Conservation (phyloP, 164 flowering plant genomes). For the Piper betle region DNA sequence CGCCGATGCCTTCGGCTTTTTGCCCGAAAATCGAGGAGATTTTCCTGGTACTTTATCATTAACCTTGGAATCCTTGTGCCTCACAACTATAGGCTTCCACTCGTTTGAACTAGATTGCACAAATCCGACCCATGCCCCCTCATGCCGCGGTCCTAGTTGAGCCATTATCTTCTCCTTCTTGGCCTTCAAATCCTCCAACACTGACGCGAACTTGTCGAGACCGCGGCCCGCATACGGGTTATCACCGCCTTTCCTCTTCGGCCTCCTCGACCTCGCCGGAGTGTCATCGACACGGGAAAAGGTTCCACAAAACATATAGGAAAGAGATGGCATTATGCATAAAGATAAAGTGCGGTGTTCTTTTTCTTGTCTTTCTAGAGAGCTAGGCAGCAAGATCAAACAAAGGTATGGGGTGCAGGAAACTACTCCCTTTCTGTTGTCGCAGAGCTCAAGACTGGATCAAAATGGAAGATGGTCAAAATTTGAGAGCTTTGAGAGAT, state of each 20-base stretch:
- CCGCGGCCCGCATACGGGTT: slow-evolving; percentile 9
- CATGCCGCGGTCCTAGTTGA: background rate
- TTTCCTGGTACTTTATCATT: too few species aligned
- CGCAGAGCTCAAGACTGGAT: background rate
- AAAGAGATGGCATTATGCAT: background rate
- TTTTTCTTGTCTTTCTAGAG: background rate
- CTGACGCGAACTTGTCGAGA: slow-evolving; percentile 6
- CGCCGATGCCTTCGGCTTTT: too few species aligned
- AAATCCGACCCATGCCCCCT: slow-evolving; percentile 1
- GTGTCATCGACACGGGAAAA: slow-evolving; percentile 1
- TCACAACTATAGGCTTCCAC: slow-evolving; percentile 7
- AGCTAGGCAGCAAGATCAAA: background rate
- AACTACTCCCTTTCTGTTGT: background rate
- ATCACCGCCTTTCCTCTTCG: background rate
- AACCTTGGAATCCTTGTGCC: background rate
- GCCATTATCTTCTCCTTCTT: slow-evolving; percentile 5
- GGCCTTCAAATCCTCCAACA: slow-evolving; percentile 7
- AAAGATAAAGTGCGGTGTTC: background rate
- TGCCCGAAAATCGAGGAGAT: too few species aligned
- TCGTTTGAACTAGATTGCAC: slow-evolving; percentile 1
- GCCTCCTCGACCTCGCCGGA: background rate
- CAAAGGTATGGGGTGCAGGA: background rate
- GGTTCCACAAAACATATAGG: slow-evolving; percentile 3
- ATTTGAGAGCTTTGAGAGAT: too few species aligned
- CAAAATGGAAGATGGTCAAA: background rate